phyloP scores from a whole-genome alignment of 768 basidiomycete genomes.

The Tulasnella sp. region DNA sequence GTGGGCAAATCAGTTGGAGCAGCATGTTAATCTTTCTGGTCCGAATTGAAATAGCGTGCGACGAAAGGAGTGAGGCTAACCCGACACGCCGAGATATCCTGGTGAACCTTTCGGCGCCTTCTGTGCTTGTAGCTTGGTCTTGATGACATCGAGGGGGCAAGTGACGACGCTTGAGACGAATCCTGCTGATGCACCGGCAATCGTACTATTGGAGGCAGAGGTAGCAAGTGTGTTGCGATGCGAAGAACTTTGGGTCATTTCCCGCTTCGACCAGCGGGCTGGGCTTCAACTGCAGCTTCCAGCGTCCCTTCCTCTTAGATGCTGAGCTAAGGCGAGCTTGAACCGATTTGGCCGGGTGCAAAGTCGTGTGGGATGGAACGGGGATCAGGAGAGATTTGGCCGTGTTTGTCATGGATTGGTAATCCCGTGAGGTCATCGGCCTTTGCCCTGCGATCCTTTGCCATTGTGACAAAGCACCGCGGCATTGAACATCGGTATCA shows the following conservation, averaged over 20 bases:
- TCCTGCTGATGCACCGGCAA: conserved; percentile 92
- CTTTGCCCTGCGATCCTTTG: neutral
- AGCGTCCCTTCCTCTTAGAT: neutral
- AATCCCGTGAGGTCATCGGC: neutral
- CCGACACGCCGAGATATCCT: conserved; percentile 72
- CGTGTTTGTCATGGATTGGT: conserved; percentile 14
- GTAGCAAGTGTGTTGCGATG: neutral
- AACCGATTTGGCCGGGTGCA: neutral
- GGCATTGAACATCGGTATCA: neutral
- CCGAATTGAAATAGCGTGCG: conserved; percentile 9
- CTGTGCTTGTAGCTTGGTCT: conserved; percentile 97
- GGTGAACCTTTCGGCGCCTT: conserved; percentile 60
- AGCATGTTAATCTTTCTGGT: conserved; percentile 30
- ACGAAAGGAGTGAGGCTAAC: conserved; percentile 38
- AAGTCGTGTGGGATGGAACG: conserved; percentile 15
- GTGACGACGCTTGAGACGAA: conserved; percentile 89
- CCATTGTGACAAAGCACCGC: neutral
- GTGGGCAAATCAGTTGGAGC: neutral
- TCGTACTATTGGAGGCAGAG: conserved; percentile 33
- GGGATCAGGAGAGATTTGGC: conserved; percentile 19
- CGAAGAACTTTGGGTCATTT: conserved; percentile 15
- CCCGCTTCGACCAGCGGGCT: neutral
- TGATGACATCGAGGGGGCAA: conserved; percentile 96
- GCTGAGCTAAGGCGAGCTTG: conserved; percentile 9
- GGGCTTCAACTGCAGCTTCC: conserved; percentile 17